Conservation (phyloP, 345 rosid species). For the Pistacia vera region DNA sequence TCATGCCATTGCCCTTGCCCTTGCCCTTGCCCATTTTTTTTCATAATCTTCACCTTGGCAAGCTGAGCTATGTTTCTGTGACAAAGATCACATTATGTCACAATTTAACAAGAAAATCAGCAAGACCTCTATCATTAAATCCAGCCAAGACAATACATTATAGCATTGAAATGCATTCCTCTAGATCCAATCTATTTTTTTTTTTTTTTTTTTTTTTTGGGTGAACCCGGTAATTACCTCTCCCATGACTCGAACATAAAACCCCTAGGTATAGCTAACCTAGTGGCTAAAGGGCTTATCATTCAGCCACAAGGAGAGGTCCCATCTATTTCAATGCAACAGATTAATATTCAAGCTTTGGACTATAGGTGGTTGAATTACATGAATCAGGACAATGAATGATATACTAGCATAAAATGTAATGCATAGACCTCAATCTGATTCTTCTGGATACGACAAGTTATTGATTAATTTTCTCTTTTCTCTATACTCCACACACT, state of each 20-base stretch:
- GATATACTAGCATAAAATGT: not conserved
- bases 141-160: not conserved
- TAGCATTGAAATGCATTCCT: not conserved
- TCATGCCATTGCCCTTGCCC: slow-evolving; percentile 71
- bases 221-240: no score
- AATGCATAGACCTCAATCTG: not conserved
- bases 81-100: slow-evolving; percentile 19
- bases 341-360: not conserved
- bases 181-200: not conserved
- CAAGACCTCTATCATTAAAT: not conserved
- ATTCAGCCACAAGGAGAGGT: no score
- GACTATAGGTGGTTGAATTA: not conserved
- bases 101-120: slow-evolving; percentile 11
- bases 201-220: no score
- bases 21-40: slow-evolving; percentile 39
- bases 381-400: not conserved
- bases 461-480: not conserved
- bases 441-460: not conserved
- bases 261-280: no score
- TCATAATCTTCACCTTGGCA: slow-evolving; percentile 79
- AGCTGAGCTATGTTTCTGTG: slow-evolving; percentile 88
- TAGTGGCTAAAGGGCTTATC: no score
- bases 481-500: not conserved
- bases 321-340: not conserved
- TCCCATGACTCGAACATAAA: no score